Percentiles rank a stretch among this genome's conserved stretches.
These are phyloP conservation scores for Erodium maritimum DNA, from an alignment of 345 rosid genomes.

Conservation along the genomic window DNA sequence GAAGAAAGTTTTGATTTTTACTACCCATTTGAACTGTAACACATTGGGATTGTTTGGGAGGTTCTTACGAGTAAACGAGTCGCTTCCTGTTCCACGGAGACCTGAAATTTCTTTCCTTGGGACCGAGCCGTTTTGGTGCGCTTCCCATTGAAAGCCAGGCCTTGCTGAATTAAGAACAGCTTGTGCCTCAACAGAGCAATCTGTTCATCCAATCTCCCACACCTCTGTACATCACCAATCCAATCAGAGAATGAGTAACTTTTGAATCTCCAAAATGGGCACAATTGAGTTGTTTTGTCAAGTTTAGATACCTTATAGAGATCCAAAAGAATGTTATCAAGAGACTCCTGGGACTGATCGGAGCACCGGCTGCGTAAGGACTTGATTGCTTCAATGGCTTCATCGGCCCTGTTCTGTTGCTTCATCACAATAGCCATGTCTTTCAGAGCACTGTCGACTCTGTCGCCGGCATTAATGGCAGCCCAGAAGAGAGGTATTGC, in stretches of 20 bases:
- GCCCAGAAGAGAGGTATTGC: conserved; percentile 79
- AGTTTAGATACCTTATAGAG: conserved; percentile 64
- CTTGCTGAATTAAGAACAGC: conserved; percentile 72
- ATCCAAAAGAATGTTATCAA: conserved; percentile 83
- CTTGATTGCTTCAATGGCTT: conserved; percentile 94
- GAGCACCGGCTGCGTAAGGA: conserved; percentile 68
- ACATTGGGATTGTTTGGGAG: too few relatives aligned
- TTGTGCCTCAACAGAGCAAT: conserved; percentile 65
- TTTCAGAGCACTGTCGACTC: conserved; percentile 18
- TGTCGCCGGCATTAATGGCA: conserved; percentile 52
- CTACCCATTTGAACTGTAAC: too few relatives aligned
- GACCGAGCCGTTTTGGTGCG: conserved; percentile 93
- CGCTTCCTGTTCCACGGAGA: conserved; percentile 94
- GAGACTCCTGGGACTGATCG: conserved; percentile 94
- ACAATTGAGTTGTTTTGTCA: not conserved
- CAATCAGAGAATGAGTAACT: too few relatives aligned
- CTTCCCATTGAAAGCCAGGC: conserved; percentile 90
- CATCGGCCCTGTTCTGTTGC: conserved; percentile 61
- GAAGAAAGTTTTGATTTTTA: not conserved
- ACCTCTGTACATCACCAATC: conserved; percentile 39
- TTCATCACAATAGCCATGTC: conserved; percentile 85
- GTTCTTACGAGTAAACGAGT: conserved; percentile 60
- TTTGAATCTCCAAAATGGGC: too few relatives aligned
- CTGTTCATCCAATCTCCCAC: conserved; percentile 89
- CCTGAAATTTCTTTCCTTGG: conserved; percentile 94